Base-by-base conservation (phyloP, 345 rosid species). In the Excoecaria agallocha region DNA sequence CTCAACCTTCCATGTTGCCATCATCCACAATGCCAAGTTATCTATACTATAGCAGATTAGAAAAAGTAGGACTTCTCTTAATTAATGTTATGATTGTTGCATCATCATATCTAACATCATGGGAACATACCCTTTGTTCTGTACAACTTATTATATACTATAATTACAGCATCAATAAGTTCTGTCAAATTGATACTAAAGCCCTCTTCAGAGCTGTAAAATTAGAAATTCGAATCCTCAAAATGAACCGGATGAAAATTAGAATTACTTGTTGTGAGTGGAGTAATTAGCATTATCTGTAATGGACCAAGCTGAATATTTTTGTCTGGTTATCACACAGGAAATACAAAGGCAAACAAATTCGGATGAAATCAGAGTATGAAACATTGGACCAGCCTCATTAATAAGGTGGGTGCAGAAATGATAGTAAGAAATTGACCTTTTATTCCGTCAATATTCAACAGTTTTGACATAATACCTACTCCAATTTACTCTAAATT, bases 391-490 rank as follows among this genome's bases (percentile, higher is more conserved):
- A 11, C 81, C 83, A 68, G 24, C 73, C 81, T 45, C 68, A 76
- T 81, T 61, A n/a, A 81, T 71, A 67, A 70, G 83, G 74, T 79
- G 22, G 81, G 77, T 76, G 74, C 68, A 37, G 12, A 70, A 63
- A 78, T 79, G 63, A 78, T 68, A n/a, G 66, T 11, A 19, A 35
- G 25, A 37, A 73, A 59, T 35, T 12, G 5, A 73, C 56, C 15
- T 59, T 71, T 5, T 10, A 12, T 16, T n/a, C 12, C 63, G 24
- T 41, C 25, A 8, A 12, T 0, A n/a, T 56, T 12, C 45, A 61
- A 13, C 10, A 12, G 15, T 52, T 52, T 19, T 52, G 20, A 52
- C n/a, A 52, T 6, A 52, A 8, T 22, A 8, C 37, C 66, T 15
- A 35, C 22, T 75, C 66, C 13, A 50, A 8, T 46, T 67, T 45